A percentile compares a stretch with the other conserved stretches of the same genome.
Conservation (phyloP, 305 asterid genomes). For the Vinca major region DNA sequence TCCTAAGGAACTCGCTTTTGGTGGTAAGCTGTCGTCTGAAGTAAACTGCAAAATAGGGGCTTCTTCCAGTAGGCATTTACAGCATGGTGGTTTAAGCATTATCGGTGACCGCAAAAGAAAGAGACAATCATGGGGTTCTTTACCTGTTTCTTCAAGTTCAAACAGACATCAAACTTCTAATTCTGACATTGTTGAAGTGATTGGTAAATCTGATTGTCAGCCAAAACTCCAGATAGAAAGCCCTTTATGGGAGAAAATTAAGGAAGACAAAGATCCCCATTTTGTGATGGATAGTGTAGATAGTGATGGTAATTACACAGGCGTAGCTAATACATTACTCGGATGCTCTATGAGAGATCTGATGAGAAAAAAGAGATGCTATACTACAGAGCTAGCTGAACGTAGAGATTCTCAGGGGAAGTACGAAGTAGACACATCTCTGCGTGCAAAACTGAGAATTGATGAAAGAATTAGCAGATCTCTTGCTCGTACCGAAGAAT, state of each 20-base stretch:
- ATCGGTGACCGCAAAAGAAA: slow-evolving; percentile 36
- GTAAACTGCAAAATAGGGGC: slow-evolving; percentile 29
- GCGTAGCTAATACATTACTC: slow-evolving; percentile 29
- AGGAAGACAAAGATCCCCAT: slow-evolving; percentile 30
- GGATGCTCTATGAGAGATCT: slow-evolving; percentile 78
- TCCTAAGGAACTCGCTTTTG: slow-evolving; percentile 30
- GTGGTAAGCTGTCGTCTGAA: slow-evolving; percentile 28
- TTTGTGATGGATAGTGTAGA: slow-evolving; percentile 22
- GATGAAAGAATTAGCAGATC: slow-evolving; percentile 24
- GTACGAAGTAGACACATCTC: slow-evolving; percentile 24
- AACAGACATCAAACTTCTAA: slow-evolving; percentile 27
- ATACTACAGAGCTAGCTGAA: slow-evolving; percentile 39
- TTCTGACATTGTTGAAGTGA: slow-evolving; percentile 21
- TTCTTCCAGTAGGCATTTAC: slow-evolving; percentile 21
- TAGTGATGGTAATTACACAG: slow-evolving; percentile 25
- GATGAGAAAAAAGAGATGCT: slow-evolving; percentile 81
- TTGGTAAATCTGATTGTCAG: slow-evolving; percentile 23
- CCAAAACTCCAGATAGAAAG: slow-evolving; percentile 24
- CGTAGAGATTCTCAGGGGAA: slow-evolving; percentile 17
- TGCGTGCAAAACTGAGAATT: slow-evolving; percentile 19
- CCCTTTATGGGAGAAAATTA: slow-evolving; percentile 24
- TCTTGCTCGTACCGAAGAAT: slow-evolving; percentile 25
- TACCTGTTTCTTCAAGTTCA: slow-evolving; percentile 48
- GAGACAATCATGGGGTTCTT: slow-evolving; percentile 64
- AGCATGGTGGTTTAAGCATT: slow-evolving; percentile 29